Evolutionary conservation across 2,329 filamentous ascomycete species (phyloP).

Genomic region (Xylaria sp.): DNA sequence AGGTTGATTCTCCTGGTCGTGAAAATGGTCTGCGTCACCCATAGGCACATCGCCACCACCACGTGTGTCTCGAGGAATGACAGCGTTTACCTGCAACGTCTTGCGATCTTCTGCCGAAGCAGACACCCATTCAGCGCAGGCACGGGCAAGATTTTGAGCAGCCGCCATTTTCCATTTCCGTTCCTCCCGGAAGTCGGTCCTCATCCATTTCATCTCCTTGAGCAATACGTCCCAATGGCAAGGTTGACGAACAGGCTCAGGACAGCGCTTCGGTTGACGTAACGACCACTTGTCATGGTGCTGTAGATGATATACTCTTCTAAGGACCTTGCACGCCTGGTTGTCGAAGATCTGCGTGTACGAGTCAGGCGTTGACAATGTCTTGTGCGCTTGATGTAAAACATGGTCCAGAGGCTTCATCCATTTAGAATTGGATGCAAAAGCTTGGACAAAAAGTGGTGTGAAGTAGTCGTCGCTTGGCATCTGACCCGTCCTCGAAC

Average conservation of each 20-base stretch:
- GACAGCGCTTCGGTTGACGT: slow-evolving; percentile 80
- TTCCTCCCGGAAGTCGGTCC: slow-evolving; percentile 92
- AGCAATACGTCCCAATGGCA: slow-evolving; percentile 87
- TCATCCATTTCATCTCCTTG: slow-evolving; percentile 96
- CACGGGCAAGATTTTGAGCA: slow-evolving; percentile 77
- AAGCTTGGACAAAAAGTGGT: slow-evolving; percentile 62
- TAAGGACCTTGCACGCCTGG: slow-evolving; percentile 83
- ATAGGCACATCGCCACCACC: slow-evolving; percentile 39
- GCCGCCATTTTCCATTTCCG: slow-evolving; percentile 88
- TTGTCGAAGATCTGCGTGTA: slow-evolving; percentile 82
- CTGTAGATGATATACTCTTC: slow-evolving; percentile 87
- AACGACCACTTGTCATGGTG: slow-evolving; percentile 92
- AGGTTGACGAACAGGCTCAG: slow-evolving; percentile 75
- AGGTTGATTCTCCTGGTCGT: slow-evolving; percentile 48
- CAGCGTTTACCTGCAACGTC: slow-evolving; percentile 67
- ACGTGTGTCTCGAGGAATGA: slow-evolving; percentile 46
- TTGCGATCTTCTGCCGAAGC: slow-evolving; percentile 65
- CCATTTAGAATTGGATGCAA: slow-evolving; percentile 57
- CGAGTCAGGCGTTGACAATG: slow-evolving; percentile 82
- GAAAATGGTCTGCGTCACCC: slow-evolving; percentile 36
- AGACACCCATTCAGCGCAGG: slow-evolving; percentile 81
- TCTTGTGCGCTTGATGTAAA: slow-evolving; percentile 83
- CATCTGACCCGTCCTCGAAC: slow-evolving; percentile 46
- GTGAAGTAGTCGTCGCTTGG: slow-evolving; percentile 66
- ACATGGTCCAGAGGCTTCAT: slow-evolving; percentile 71